These are phyloP conservation scores for Fraxinus ornus DNA, from an alignment of 305 asterid species.

Conservation along the genomic window DNA sequence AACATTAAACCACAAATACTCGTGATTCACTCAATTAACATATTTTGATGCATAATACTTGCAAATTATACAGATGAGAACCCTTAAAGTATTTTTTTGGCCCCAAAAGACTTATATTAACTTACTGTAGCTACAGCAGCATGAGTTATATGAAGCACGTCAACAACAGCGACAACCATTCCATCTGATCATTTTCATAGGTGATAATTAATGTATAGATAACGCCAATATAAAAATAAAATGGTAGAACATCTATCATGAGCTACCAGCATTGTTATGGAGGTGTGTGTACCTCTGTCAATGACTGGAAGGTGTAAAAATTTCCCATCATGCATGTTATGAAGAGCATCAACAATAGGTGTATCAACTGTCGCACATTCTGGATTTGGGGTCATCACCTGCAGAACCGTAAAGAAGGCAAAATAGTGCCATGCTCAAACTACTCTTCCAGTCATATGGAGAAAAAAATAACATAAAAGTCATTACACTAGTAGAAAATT, in stretches of 20 bases:
- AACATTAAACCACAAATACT: not conserved
- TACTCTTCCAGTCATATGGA: not conserved
- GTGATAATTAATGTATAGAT: conserved; percentile 10
- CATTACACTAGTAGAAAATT: not conserved
- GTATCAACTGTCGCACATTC: conserved; percentile 85
- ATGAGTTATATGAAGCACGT: conserved; percentile 82
- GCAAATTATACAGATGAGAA: not conserved
- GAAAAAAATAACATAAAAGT: not conserved
- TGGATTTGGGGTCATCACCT: conserved; percentile 98
- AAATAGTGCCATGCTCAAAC: not conserved
- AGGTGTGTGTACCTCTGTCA: conserved; percentile 60
- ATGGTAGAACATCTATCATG: not conserved
- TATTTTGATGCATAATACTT: not conserved
- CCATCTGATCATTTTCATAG: conserved; percentile 52
- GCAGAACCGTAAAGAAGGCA: conserved; percentile 15
- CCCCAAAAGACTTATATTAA: conserved; percentile 16
- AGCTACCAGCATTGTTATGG: conserved; percentile 14
- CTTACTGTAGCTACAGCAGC: conserved; percentile 94
- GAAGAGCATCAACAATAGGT: conserved; percentile 97
- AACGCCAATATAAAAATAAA: not conserved
- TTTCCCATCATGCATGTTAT: conserved; percentile 93
- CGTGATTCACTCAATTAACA: not conserved
- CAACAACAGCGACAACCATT: conserved; percentile 67
- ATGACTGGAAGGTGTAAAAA: conserved; percentile 90
- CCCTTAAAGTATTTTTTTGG: not conserved